phyloP scores from a whole-genome alignment of 2,329 filamentous ascomycete genomes.

The Epichloe festucae region DNA sequence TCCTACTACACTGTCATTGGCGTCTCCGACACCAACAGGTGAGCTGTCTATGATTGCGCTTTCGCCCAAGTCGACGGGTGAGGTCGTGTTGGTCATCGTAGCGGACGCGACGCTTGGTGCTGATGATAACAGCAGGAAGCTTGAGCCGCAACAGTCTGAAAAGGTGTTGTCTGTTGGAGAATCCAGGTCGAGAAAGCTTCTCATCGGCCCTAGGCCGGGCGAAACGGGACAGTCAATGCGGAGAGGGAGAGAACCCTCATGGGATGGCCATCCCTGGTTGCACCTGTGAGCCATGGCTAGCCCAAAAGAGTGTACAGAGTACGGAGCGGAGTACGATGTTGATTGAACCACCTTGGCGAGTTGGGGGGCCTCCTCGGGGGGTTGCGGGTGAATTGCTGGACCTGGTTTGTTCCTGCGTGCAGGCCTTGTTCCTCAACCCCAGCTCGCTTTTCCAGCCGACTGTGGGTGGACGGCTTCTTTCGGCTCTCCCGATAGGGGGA shows the following conservation, averaged over 20 bases:
- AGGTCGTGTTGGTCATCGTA: not conserved
- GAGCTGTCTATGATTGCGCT: conserved; percentile 1
- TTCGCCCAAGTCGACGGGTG: not conserved
- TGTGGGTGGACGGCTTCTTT: not conserved
- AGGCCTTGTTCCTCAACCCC: not conserved
- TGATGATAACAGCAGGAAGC: conserved; percentile 6
- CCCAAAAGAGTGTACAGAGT: not conserved
- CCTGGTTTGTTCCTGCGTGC: not conserved
- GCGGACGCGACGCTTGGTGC: conserved; percentile 1
- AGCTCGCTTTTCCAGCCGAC: not conserved
- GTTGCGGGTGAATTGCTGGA: not conserved
- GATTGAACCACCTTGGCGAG: not conserved
- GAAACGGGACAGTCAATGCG: not conserved
- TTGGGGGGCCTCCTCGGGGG: not conserved
- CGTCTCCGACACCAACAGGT: not conserved
- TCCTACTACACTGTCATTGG: conserved; percentile 1
- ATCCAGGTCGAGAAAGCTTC: conserved; percentile 8
- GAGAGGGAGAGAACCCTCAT: not conserved
- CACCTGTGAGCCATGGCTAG: not conserved
- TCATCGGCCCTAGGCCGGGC: conserved; percentile 4
- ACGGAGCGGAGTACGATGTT: too few relatives aligned
- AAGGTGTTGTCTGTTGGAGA: conserved; percentile 1
- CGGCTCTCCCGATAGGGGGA: not conserved
- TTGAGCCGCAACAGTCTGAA: conserved; percentile 3
- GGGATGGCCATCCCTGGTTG: not conserved